These are phyloP conservation scores for Pythium aristosporum DNA, from an alignment of 352 stramenopile species.

Conservation along the genomic window DNA sequence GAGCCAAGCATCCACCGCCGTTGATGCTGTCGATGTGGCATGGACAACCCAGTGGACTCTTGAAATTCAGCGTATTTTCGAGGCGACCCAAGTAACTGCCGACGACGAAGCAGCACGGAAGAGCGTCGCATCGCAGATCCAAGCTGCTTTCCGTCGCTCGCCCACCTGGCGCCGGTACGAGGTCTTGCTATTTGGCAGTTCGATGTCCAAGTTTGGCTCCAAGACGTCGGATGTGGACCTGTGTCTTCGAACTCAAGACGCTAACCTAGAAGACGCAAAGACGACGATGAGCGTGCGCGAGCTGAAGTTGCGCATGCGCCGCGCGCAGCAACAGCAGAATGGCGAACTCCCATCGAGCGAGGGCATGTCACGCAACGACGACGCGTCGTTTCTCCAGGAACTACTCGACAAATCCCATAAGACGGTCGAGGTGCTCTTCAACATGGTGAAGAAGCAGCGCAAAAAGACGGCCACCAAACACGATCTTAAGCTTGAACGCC, in stretches of 20 bases:
- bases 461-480: constrained; percentile 17
- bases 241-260: constrained; percentile 42
- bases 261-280: neutral
- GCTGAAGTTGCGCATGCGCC: constrained; percentile 42
- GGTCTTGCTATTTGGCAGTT: constrained; percentile 69
- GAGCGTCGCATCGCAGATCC: constrained; percentile 15
- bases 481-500: constrained; percentile 9
- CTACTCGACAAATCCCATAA: constrained; percentile 44
- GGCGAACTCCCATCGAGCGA: constrained; percentile 24
- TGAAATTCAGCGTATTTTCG: constrained; percentile 40
- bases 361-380: constrained; percentile 13
- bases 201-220: constrained; percentile 71
- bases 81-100: constrained; percentile 41
- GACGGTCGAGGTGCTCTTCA: constrained; percentile 51
- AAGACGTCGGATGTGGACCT: constrained; percentile 75
- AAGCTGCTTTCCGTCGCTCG: constrained; percentile 13
- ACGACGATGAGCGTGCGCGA: constrained; percentile 38
- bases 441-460: constrained; percentile 35
- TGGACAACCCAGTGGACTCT: constrained; percentile 12
- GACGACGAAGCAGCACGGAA: constrained; percentile 44
- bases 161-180: constrained; percentile 17
- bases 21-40: constrained; percentile 17
- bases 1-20: neutral
- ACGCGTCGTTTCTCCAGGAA: constrained; percentile 39
- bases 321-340: constrained; percentile 14